Conservation (phyloP, 805 yeast genomes). For the Schwanniomyces pseudopolymorphus region DNA sequence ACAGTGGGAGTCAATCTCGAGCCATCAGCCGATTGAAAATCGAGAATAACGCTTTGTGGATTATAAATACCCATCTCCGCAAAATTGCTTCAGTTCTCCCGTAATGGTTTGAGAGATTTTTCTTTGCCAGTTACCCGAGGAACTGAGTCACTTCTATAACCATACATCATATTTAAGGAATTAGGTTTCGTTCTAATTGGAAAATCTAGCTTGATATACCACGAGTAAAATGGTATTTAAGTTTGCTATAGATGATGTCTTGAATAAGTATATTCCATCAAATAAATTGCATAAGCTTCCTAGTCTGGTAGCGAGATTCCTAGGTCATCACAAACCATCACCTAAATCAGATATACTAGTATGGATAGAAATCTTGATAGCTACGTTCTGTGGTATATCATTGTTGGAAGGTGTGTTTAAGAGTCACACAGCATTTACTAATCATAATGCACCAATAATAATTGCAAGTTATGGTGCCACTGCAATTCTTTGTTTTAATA, state of each 20-base stretch:
- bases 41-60: no score
- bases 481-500: conserved; percentile 58
- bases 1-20: no score
- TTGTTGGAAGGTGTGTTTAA: conserved; percentile 48
- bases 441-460: conserved; percentile 47
- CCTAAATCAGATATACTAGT: conserved; percentile 37
- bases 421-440: conserved; percentile 35
- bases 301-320: conserved; percentile 27
- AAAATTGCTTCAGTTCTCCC: no score
- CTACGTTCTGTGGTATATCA: conserved; percentile 47
- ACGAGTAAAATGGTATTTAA: conserved; percentile 30
- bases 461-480: conserved; percentile 63
- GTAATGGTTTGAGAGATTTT: no score
- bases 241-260: conserved; percentile 34
- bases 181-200: no score
- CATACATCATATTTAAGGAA: no score
- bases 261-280: conserved; percentile 28
- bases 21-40: no score
- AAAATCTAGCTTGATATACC: neutral
- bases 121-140: no score
- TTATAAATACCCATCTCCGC: no score
- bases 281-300: conserved; percentile 33
- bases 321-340: conserved; percentile 36
- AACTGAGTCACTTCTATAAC: no score
- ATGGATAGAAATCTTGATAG: conserved; percentile 48